Evolutionary conservation across 75 land plant species (phyloP).

Genomic region (Pinus taeda): DNA sequence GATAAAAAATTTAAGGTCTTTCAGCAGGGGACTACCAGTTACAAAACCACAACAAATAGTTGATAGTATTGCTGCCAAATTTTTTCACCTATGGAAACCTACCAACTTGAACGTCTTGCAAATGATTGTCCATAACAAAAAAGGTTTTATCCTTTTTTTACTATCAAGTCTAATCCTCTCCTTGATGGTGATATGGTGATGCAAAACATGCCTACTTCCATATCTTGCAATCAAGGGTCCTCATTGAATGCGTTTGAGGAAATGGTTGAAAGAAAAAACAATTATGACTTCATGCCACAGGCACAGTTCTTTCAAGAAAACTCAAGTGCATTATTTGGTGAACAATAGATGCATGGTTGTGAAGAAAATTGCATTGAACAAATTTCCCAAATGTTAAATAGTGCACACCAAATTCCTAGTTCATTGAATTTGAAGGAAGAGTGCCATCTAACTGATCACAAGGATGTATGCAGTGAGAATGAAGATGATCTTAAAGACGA

Average conservation of each 20-base stretch:
- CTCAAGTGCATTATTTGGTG: not conserved
- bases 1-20: too few relatives aligned
- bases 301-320: not conserved
- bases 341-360: too few relatives aligned
- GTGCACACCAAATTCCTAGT: too few relatives aligned
- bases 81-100: slow-evolving; percentile 47
- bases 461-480: too few relatives aligned
- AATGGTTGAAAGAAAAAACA: not conserved
- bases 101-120: slow-evolving; percentile 66
- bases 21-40: too few relatives aligned
- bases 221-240: not conserved
- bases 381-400: too few relatives aligned
- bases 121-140: slow-evolving; percentile 48
- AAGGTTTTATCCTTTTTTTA: slow-evolving; percentile 47
- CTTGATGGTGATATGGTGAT: not conserved
- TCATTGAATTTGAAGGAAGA: too few relatives aligned
- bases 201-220: not conserved
- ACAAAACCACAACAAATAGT: too few relatives aligned
- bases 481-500: too few relatives aligned
- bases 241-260: not conserved
- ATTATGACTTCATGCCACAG: not conserved
- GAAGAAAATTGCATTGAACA: too few relatives aligned
- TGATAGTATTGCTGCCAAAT: too few relatives aligned
- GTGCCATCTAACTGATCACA: too few relatives aligned
- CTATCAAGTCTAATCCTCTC: slow-evolving; percentile 15